Evolutionary conservation across 805 yeast genomes (phyloP).

Genomic region (Kodamaea jinghongensis): DNA sequence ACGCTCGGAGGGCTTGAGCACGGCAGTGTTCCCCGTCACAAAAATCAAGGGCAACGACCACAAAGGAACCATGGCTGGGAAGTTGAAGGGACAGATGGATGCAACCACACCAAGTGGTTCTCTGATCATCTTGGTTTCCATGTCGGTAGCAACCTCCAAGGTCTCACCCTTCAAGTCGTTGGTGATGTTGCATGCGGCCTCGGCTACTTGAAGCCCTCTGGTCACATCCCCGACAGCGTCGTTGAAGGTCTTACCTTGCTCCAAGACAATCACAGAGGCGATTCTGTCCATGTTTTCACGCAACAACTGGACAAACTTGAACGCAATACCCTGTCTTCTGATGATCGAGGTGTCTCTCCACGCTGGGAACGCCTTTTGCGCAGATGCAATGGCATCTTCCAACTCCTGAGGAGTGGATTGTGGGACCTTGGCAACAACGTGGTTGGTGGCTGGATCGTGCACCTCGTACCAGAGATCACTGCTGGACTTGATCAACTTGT

Average conservation of each 20-base stretch:
- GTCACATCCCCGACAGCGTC: conserved; percentile 75
- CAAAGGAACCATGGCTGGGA: conserved; percentile 81
- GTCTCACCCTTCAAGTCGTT: conserved; percentile 61
- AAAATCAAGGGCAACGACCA: conserved; percentile 64
- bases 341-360: conserved; percentile 59
- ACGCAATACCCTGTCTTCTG: conserved; percentile 68
- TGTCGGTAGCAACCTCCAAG: conserved; percentile 66
- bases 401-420: conserved; percentile 68
- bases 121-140: conserved; percentile 76
- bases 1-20: conserved; percentile 63
- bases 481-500: conserved; percentile 48
- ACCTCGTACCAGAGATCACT: conserved; percentile 63
- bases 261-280: conserved; percentile 53
- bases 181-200: conserved; percentile 66
- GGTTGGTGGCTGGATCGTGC: conserved; percentile 73
- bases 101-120: conserved; percentile 76
- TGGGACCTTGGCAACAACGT: conserved; percentile 65
- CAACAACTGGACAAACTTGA: conserved; percentile 63
- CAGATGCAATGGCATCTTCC: conserved; percentile 62
- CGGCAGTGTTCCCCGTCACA: conserved; percentile 70
- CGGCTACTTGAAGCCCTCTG: conserved; percentile 77
- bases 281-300: conserved; percentile 65
- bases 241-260: conserved; percentile 66
- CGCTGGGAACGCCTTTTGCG: conserved; percentile 55
- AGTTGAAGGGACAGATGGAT: conserved; percentile 77